phyloP scores from a whole-genome alignment of 148 eudicot genomes.

The Diospyros lotus region DNA sequence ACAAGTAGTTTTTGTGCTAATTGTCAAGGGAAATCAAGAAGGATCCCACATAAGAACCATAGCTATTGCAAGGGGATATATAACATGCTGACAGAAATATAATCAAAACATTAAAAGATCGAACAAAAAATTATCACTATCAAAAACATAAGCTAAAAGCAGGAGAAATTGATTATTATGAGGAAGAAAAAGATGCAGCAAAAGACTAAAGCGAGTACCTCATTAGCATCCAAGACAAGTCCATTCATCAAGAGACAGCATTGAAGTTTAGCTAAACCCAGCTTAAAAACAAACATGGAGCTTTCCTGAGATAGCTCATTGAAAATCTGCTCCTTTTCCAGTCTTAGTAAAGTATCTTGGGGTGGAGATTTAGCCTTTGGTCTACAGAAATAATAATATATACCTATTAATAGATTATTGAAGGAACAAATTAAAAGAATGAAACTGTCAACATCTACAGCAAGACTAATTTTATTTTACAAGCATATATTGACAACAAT shows the following conservation, averaged over 20 bases:
- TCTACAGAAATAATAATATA: constrained; percentile 26
- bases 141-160: background rate
- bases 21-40: background rate
- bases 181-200: constrained; percentile 3
- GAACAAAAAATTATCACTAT: background rate
- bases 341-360: constrained; percentile 66
- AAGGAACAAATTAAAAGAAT: background rate
- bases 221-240: constrained; percentile 67
- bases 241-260: constrained; percentile 90
- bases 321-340: constrained; percentile 63
- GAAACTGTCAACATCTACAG: background rate
- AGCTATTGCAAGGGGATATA: background rate
- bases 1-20: background rate
- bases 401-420: background rate
- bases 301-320: constrained; percentile 65
- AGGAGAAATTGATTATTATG: background rate
- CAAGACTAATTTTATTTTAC: too few species aligned
- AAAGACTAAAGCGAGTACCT: constrained; percentile 42
- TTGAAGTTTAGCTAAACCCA: constrained; percentile 66
- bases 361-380: constrained; percentile 79
- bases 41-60: background rate
- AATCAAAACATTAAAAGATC: background rate
- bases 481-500: background rate
- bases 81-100: background rate
- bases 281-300: constrained; percentile 70